A percentile compares a stretch with the other conserved stretches of the same genome.
Conservation (phyloP, 2,329 filamentous ascomycete genomes). For the Lasiodiplodia sp. region DNA sequence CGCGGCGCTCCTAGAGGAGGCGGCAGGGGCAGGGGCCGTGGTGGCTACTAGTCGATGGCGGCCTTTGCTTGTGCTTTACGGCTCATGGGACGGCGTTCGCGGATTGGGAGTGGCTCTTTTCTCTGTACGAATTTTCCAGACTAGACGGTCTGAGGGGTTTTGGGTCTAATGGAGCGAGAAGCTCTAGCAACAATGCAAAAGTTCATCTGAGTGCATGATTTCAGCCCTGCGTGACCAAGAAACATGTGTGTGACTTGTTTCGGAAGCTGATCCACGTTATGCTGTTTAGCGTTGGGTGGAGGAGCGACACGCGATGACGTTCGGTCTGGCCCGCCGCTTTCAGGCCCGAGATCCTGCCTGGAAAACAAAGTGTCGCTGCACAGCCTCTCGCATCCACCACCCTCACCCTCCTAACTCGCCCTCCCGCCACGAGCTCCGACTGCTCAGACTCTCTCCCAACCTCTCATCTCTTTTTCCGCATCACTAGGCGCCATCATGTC, state of each 20-base stretch:
- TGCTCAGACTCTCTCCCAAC: neutral
- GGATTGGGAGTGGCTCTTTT: conserved; percentile 30
- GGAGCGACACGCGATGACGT: conserved; percentile 25
- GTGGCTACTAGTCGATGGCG: conserved; percentile 36
- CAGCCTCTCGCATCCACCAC: conserved; percentile 25
- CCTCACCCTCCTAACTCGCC: conserved; percentile 1
- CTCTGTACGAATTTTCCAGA: conserved; percentile 28
- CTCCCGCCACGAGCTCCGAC: neutral
- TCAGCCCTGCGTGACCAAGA: conserved; percentile 21
- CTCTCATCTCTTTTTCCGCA: neutral
- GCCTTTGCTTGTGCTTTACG: conserved; percentile 34
- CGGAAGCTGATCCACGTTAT: conserved; percentile 25
- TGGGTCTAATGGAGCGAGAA: conserved; percentile 19
- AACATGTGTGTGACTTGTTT: conserved; percentile 16
- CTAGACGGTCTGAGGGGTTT: conserved; percentile 26
- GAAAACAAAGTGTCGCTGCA: conserved; percentile 31
- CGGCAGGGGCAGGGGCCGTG: conserved; percentile 29
- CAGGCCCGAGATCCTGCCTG: conserved; percentile 28
- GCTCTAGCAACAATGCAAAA: conserved; percentile 25
- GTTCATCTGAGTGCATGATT: conserved; percentile 3
- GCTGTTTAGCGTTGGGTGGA: conserved; percentile 11
- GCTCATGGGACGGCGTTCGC: conserved; percentile 34
- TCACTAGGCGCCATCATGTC: conserved; percentile 60
- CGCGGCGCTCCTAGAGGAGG: conserved; percentile 37
- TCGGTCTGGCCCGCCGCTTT: conserved; percentile 28